These are phyloP conservation scores for Auricularia cornea DNA, from an alignment of 768 basidiomycete genomes.

Conservation along the genomic window DNA sequence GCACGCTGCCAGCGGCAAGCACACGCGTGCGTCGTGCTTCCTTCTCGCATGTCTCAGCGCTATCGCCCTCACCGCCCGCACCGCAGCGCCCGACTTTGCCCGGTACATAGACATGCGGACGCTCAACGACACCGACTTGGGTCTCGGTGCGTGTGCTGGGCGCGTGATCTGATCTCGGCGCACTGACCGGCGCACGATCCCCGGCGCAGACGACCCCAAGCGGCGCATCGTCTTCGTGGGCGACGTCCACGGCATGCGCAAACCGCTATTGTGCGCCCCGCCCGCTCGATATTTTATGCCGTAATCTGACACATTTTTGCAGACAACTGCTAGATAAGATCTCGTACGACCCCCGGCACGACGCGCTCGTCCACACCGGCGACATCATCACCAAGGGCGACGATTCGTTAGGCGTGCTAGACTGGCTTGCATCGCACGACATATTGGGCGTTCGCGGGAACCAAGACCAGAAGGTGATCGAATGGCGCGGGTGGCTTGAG, in stretches of 20 bases:
- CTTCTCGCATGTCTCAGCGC: not conserved
- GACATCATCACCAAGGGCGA: constrained; percentile 72
- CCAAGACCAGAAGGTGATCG: constrained; percentile 84
- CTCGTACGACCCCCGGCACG: constrained; percentile 48
- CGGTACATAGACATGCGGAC: constrained; percentile 19
- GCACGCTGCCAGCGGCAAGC: not conserved
- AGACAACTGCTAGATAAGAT: constrained; percentile 59
- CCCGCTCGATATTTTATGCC: not conserved
- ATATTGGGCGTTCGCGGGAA: constrained; percentile 85
- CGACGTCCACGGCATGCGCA: constrained; percentile 80
- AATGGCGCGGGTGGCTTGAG: constrained; percentile 82
- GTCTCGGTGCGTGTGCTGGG: not conserved
- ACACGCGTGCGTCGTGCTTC: not conserved
- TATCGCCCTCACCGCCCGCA: no score
- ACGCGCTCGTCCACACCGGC: constrained; percentile 74
- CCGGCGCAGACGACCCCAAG: constrained; percentile 36
- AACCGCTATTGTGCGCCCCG: constrained; percentile 51
- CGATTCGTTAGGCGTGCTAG: constrained; percentile 54
- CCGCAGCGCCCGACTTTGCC: constrained; percentile 19
- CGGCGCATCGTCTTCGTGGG: constrained; percentile 70
- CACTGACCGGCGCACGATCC: not conserved
- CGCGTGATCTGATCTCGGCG: not conserved
- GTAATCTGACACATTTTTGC: not conserved
- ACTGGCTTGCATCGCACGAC: constrained; percentile 53
- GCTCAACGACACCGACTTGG: not conserved